Percentiles rank a stretch among this genome's conserved stretches.
Evolutionary conservation across 768 basidiomycete species (phyloP).

Genomic region (Paxillus involutus): DNA sequence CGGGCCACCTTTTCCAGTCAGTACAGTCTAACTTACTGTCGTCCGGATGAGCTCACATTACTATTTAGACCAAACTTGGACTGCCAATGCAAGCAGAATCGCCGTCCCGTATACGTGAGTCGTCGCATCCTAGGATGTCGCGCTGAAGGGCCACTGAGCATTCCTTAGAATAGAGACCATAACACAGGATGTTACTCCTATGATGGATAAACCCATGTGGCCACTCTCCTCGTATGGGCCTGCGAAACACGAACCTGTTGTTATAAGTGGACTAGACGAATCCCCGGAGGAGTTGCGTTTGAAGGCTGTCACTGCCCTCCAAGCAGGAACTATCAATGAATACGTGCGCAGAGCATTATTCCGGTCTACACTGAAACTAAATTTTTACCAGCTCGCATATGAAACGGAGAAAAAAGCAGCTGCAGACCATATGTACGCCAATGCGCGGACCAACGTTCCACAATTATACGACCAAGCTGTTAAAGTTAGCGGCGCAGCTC

Average conservation of each 20-base stretch:
- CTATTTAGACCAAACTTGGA: conserved; percentile 42
- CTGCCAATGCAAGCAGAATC: conserved; percentile 27
- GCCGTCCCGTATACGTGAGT: conserved; percentile 41
- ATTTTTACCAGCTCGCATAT: conserved; percentile 45
- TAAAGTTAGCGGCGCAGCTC: conserved; percentile 36
- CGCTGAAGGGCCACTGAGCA: background rate
- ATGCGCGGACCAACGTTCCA: conserved; percentile 47
- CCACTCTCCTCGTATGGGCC: conserved; percentile 78
- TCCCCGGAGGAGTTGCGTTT: conserved; percentile 79
- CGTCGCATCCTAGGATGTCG: background rate
- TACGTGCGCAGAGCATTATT: conserved; percentile 55
- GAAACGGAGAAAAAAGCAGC: conserved; percentile 55
- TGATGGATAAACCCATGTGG: conserved; percentile 73
- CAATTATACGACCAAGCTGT: conserved; percentile 54
- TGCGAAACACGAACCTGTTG: conserved; percentile 66
- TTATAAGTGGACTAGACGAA: conserved; percentile 68
- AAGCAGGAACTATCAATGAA: conserved; percentile 54
- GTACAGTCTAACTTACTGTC: conserved; percentile 24
- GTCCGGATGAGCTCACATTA: conserved; percentile 11
- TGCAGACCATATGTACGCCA: conserved; percentile 50
- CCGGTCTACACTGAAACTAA: background rate
- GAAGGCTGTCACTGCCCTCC: conserved; percentile 56
- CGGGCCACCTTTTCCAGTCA: conserved; percentile 50
- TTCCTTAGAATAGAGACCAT: conserved; percentile 58
- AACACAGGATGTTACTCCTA: conserved; percentile 56